Conservation (phyloP, 192 early-diverging fungal genomes). For the Gigaspora rosea region DNA sequence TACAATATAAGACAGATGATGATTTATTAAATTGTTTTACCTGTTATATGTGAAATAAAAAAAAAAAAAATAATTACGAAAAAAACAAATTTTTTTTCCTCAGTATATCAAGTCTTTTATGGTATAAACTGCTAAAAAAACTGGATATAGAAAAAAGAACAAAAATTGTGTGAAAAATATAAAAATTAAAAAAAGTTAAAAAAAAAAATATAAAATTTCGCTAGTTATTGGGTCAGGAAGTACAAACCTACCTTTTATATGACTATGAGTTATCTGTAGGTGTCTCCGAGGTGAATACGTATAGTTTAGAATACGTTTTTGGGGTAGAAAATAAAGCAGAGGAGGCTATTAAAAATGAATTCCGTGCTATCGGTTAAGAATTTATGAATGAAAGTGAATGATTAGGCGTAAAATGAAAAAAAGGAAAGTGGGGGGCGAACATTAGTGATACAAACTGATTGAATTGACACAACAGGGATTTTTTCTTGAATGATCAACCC, state of each 20-base stretch:
- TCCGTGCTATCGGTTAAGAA: background rate
- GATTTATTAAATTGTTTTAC: background rate
- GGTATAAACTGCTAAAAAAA: background rate
- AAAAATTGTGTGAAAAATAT: background rate
- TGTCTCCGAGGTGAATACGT: conserved; percentile 9
- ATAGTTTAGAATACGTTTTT: background rate
- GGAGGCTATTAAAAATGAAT: background rate
- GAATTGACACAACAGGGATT: background rate
- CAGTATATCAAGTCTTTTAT: background rate
- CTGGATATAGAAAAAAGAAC: background rate
- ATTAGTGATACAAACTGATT: background rate
- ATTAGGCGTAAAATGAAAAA: conserved; percentile 12
- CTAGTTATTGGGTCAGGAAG: too few relatives aligned
- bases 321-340: background rate
- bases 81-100: background rate
- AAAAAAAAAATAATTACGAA: background rate
- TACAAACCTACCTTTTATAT: background rate
- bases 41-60: background rate
- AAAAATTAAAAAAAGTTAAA: too few relatives aligned
- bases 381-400: background rate
- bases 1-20: too few relatives aligned
- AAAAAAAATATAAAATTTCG: too few relatives aligned
- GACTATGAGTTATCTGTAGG: background rate
- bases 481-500: background rate
- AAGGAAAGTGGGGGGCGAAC: conserved; percentile 5